phyloP scores from a whole-genome alignment of 176 grass and related monocot species.

The Eleusine indica region DNA sequence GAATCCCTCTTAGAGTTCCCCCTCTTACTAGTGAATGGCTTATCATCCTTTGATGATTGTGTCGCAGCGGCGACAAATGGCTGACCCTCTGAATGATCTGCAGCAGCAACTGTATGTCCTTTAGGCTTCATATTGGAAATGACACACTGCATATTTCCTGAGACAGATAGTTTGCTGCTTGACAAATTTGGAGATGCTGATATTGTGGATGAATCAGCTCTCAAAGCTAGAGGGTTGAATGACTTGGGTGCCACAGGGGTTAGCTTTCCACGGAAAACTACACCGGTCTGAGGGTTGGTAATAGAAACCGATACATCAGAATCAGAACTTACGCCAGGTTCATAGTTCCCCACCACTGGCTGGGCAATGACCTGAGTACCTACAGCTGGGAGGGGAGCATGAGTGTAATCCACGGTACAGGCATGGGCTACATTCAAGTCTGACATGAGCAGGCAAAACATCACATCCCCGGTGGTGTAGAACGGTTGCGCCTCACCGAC shows the following conservation, averaged over 20 bases:
- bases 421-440: conserved; percentile 81
- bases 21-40: conserved; percentile 57
- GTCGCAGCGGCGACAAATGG: conserved; percentile 57
- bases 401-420: conserved; percentile 62
- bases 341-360: conserved; percentile 39
- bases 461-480: conserved; percentile 75
- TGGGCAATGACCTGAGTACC: conserved; percentile 44
- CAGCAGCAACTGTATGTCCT: conserved; percentile 45
- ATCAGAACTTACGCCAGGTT: conserved; percentile 41
- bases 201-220: conserved; percentile 50
- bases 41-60: conserved; percentile 61
- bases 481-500: conserved; percentile 78
- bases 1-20: conserved; percentile 75
- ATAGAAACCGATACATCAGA: conserved; percentile 55
- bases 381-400: conserved; percentile 36
- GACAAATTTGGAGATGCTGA: conserved; percentile 43
- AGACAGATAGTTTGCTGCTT: conserved; percentile 48
- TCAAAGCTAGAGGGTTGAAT: conserved; percentile 31
- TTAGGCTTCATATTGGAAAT: conserved; percentile 66
- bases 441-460: conserved; percentile 92
- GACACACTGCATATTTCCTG: conserved; percentile 56
- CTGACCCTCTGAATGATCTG: conserved; percentile 57
- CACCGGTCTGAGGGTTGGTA: conserved; percentile 50
- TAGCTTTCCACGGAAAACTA: conserved; percentile 49
- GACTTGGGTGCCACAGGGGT: conserved; percentile 36